These are phyloP conservation scores for Rhizoclosmatium sp. DNA, from an alignment of 192 early-diverging fungal genomes.

Conservation along the genomic window DNA sequence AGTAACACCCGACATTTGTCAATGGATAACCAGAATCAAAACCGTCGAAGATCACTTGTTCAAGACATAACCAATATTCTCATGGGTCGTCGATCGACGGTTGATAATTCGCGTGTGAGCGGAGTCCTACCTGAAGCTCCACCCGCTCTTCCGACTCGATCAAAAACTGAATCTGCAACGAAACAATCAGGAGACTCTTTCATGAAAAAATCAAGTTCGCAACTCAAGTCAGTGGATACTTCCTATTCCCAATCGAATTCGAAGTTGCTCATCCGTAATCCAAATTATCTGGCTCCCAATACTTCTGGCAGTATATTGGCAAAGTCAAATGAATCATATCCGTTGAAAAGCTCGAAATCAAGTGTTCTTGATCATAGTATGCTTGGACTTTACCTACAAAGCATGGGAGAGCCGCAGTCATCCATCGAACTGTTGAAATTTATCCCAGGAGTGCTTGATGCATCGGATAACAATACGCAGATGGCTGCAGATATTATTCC, in stretches of 20 bases:
- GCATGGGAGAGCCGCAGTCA: slow-evolving; percentile 30
- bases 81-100: not conserved
- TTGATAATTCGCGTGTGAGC: not conserved
- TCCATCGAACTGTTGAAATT: slow-evolving; percentile 28
- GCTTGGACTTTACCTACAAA: not conserved
- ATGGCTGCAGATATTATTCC: slow-evolving; percentile 27
- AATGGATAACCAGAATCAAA: not conserved
- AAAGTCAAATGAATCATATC: not conserved
- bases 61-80: not conserved
- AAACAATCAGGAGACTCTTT: not conserved
- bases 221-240: not conserved
- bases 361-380: slow-evolving; percentile 11
- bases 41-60: not conserved
- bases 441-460: slow-evolving; percentile 19
- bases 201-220: not conserved
- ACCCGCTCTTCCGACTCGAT: not conserved
- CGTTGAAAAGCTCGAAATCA: slow-evolving; percentile 3
- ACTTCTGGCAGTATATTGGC: not conserved
- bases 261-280: not conserved
- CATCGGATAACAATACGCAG: slow-evolving; percentile 2
- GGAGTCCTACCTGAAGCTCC: not conserved
- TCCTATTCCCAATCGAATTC: not conserved
- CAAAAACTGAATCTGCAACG: not conserved
- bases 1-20: not conserved
- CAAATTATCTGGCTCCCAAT: not conserved